These are phyloP conservation scores for Cochliopodium minus DNA, from an alignment of 208 protist genomes.

Conservation along the genomic window DNA sequence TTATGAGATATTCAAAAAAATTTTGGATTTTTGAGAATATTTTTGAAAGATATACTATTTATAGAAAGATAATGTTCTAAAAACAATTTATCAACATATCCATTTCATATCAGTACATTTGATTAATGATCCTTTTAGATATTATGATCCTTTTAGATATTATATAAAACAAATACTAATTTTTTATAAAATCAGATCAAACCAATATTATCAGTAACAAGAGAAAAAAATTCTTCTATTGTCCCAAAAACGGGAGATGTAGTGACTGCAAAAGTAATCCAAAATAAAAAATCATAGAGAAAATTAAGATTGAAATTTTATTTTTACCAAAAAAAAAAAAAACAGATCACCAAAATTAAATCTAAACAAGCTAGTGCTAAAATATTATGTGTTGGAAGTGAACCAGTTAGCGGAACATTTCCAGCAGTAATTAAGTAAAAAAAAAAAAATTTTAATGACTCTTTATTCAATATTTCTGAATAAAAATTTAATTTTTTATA, in stretches of 20 bases:
- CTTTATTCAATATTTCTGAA: conserved; percentile 1
- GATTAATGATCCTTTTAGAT: neutral
- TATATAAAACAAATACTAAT: no score
- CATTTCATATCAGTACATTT: neutral
- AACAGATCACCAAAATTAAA: conserved; percentile 24
- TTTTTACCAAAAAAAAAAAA: no score
- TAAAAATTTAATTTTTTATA: no score
- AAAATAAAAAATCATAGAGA: neutral
- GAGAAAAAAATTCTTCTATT: no score
- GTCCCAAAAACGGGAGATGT: neutral
- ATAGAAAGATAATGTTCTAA: neutral
- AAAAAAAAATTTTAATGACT: neutral
- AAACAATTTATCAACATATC: neutral
- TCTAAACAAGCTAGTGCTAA: conserved; percentile 24
- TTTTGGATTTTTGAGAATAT: no score
- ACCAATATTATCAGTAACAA: no score
- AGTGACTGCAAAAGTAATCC: neutral
- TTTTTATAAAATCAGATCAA: no score
- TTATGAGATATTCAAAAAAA: no score
- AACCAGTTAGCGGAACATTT: conserved; percentile 25
- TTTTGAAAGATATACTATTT: neutral
- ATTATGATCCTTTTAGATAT: neutral
- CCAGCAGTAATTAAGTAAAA: conserved; percentile 23
- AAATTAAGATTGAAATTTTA: no score
- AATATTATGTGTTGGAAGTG: conserved; percentile 31